phyloP scores from a whole-genome alignment of 495 filamentous ascomycete genomes.

The Talaromyces liani region DNA sequence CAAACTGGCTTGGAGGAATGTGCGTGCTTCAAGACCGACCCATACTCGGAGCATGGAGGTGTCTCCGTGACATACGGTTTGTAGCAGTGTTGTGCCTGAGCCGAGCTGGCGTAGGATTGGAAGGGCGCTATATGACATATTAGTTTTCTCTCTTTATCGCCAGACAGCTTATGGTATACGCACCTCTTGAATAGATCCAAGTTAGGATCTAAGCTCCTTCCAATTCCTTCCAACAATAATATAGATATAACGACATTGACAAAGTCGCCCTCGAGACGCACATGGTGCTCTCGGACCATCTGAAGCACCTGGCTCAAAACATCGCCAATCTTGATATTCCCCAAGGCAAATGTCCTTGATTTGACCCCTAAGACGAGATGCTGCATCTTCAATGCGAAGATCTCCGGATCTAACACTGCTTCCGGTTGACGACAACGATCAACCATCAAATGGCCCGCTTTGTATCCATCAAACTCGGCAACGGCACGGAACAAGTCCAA shows the following conservation, averaged over 20 bases:
- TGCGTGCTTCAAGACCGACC: constrained; percentile 83
- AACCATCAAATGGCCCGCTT: constrained; percentile 92
- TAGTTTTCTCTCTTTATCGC: background rate
- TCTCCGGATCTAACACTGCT: constrained; percentile 75
- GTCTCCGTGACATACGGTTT: constrained; percentile 56
- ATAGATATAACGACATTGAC: constrained; percentile 98
- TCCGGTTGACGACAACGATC: constrained; percentile 88
- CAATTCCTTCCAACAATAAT: constrained; percentile 89
- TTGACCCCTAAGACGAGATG: constrained; percentile 88
- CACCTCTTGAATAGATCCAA: constrained; percentile 82
- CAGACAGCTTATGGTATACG: constrained; percentile 13
- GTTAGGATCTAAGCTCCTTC: constrained; percentile 74
- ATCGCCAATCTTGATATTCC: constrained; percentile 94
- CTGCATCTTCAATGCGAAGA: constrained; percentile 95
- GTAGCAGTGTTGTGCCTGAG: constrained; percentile 45
- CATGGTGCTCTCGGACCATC: constrained; percentile 93
- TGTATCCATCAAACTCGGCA: constrained; percentile 95
- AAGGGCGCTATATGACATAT: constrained; percentile 52
- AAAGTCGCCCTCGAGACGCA: constrained; percentile 93
- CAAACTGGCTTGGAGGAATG: constrained; percentile 78
- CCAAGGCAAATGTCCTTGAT: constrained; percentile 80
- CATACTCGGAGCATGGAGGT: constrained; percentile 92
- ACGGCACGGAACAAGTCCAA: constrained; percentile 93
- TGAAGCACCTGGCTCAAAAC: constrained; percentile 80
- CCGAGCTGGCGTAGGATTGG: constrained; percentile 89